Evolutionary conservation across 2,329 filamentous ascomycete genomes (phyloP).

Genomic region (Diplodia mutila): DNA sequence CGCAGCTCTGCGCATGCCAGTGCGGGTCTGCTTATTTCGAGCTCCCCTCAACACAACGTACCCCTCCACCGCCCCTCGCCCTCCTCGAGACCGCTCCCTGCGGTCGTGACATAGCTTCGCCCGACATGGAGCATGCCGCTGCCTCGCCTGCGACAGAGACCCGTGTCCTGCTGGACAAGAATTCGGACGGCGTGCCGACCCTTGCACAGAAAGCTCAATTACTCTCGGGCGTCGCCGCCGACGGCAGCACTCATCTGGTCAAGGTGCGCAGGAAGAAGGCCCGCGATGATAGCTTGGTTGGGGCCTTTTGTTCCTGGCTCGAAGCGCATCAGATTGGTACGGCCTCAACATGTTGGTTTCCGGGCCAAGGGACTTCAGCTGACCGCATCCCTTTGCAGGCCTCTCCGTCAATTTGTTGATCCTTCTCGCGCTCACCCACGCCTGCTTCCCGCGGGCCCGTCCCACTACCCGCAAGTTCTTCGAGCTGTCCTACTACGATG

Average conservation of each 20-base stretch:
- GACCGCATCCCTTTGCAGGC: conserved; percentile 53
- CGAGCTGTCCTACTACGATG: conserved; percentile 80
- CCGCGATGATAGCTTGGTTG: conserved; percentile 65
- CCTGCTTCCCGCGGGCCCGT: conserved; percentile 79
- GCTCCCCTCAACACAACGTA: conserved; percentile 4
- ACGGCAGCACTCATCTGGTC: conserved; percentile 19
- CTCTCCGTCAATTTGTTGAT: conserved; percentile 84
- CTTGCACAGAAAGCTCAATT: conserved; percentile 9
- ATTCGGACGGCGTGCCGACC: conserved; percentile 6
- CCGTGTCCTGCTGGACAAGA: conserved; percentile 21
- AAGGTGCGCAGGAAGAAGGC: conserved; percentile 65
- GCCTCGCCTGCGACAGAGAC: conserved; percentile 22
- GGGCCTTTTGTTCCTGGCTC: conserved; percentile 68
- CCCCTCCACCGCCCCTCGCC: not conserved
- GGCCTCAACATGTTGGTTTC: conserved; percentile 35
- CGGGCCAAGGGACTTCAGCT: not conserved
- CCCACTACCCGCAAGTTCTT: conserved; percentile 86
- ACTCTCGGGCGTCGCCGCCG: not conserved
- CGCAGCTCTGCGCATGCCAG: conserved; percentile 19
- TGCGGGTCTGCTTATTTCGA: conserved; percentile 9
- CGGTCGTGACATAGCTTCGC: conserved; percentile 14
- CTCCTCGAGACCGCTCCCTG: conserved; percentile 1
- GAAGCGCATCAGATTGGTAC: conserved; percentile 80
- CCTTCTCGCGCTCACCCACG: conserved; percentile 79
- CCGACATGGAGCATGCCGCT: conserved; percentile 22